Evolutionary conservation across 1,139 yeast species (phyloP).

Genomic region (Scheffersomyces parashehatae): DNA sequence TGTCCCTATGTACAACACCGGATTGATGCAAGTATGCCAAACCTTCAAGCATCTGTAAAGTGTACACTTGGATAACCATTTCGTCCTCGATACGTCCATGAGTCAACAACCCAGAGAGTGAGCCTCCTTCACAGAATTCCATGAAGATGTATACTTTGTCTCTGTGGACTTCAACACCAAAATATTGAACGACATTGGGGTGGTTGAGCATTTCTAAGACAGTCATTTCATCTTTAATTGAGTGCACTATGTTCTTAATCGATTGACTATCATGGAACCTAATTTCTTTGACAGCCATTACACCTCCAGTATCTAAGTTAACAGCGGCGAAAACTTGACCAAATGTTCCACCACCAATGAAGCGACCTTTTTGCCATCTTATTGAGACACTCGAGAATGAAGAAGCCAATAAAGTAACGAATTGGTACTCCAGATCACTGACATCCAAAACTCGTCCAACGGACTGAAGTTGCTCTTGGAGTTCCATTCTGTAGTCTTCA

Average conservation of each 20-base stretch:
- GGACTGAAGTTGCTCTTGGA: slow-evolving; percentile 50
- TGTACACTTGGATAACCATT: slow-evolving; percentile 85
- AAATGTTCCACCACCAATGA: slow-evolving; percentile 94
- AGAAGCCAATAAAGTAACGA: slow-evolving; percentile 81
- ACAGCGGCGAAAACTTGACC: slow-evolving; percentile 93
- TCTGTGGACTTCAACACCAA: slow-evolving; percentile 95
- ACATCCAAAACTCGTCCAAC: slow-evolving; percentile 91
- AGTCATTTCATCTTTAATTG: slow-evolving; percentile 94
- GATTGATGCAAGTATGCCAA: slow-evolving; percentile 91
- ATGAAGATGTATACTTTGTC: slow-evolving; percentile 93
- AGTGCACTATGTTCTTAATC: slow-evolving; percentile 80
- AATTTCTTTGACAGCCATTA: slow-evolving; percentile 96
- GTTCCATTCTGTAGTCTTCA: slow-evolving; percentile 55
- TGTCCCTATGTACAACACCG: slow-evolving; percentile 96
- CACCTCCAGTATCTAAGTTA: slow-evolving; percentile 91
- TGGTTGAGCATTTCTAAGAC: slow-evolving; percentile 92
- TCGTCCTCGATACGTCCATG: slow-evolving; percentile 97
- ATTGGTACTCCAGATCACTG: slow-evolving; percentile 83
- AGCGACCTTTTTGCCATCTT: slow-evolving; percentile 96
- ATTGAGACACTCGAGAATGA: slow-evolving; percentile 89
- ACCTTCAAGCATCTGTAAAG: slow-evolving; percentile 93
- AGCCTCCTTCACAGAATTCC: slow-evolving; percentile 98
- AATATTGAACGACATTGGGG: slow-evolving; percentile 94
- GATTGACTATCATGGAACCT: slow-evolving; percentile 87
- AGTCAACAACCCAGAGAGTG: slow-evolving; percentile 72